Percentiles rank a stretch among this genome's conserved stretches.
Conservation (phyloP, 31 red algal genomes). For the Odonthalia washingtoniensis region DNA sequence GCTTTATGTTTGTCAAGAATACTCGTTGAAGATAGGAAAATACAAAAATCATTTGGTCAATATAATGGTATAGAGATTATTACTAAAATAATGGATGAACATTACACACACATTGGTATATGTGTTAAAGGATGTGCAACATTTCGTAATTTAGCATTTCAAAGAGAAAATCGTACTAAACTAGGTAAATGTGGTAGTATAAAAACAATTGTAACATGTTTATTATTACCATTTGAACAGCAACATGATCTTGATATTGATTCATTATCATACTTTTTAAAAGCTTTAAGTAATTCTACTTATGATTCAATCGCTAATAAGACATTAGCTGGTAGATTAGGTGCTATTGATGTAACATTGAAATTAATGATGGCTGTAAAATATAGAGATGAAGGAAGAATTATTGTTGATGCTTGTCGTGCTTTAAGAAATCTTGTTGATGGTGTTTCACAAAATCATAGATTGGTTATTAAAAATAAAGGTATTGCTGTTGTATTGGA, state of each 20-base stretch:
- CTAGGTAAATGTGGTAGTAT: slow-evolving; percentile 42
- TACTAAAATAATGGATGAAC: slow-evolving; percentile 58
- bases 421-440: slow-evolving; percentile 73
- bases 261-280: slow-evolving; percentile 50
- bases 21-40: slow-evolving; percentile 63
- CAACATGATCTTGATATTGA: slow-evolving; percentile 33
- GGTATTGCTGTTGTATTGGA: slow-evolving; percentile 54
- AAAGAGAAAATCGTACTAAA: slow-evolving; percentile 50
- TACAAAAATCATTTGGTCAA: slow-evolving; percentile 68
- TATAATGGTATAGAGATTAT: slow-evolving; percentile 55
- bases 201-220: slow-evolving; percentile 25
- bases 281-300: slow-evolving; percentile 77
- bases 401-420: slow-evolving; percentile 68
- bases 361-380: slow-evolving; percentile 47
- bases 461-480: slow-evolving; percentile 50
- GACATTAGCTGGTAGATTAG: slow-evolving; percentile 67
- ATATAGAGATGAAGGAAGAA: slow-evolving; percentile 33
- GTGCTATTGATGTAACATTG: slow-evolving; percentile 71
- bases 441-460: slow-evolving; percentile 69
- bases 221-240: slow-evolving; percentile 37
- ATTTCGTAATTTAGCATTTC: slow-evolving; percentile 68
- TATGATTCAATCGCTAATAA: slow-evolving; percentile 82
- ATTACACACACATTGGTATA: slow-evolving; percentile 54
- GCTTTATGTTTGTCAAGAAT: slow-evolving; percentile 53
- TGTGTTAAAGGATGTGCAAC: slow-evolving; percentile 64